Evolutionary conservation across 108 stramenopile species (phyloP).

Genomic region (Discostella stelligeroides): DNA sequence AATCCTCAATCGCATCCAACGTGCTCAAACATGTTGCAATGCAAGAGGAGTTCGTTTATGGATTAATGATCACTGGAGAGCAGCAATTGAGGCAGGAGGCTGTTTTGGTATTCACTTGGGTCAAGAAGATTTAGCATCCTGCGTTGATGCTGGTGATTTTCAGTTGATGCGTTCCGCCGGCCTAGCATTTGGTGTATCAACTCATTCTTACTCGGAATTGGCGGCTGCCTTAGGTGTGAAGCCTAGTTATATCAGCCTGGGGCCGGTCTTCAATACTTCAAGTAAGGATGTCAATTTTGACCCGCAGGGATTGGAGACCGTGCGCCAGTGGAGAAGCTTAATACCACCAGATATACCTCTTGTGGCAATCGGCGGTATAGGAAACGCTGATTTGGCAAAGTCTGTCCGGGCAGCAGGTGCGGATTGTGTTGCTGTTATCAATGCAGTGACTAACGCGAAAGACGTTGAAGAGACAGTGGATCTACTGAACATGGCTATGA

Average conservation of each 20-base stretch:
- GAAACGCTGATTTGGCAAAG: conserved; percentile 60
- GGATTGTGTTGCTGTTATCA: conserved; percentile 90
- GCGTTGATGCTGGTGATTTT: conserved; percentile 61
- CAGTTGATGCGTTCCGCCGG: conserved; percentile 46
- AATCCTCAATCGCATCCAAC: conserved; percentile 55
- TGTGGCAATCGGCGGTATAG: conserved; percentile 91
- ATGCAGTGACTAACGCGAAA: conserved; percentile 78
- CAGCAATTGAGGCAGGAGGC: conserved; percentile 66
- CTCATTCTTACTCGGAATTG: conserved; percentile 91
- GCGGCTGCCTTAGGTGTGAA: conserved; percentile 79
- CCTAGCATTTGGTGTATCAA: conserved; percentile 88
- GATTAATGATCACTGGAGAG: conserved; percentile 92
- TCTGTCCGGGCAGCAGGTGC: conserved; percentile 77
- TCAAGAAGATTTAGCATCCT: conserved; percentile 88
- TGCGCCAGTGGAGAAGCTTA: conserved; percentile 79
- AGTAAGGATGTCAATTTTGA: conserved; percentile 89
- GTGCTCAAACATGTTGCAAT: conserved; percentile 62
- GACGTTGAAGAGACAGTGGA: conserved; percentile 58
- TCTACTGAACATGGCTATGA: conserved; percentile 68
- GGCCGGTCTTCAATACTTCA: conserved; percentile 85
- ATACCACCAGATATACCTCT: conserved; percentile 79
- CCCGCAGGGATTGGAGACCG: conserved; percentile 81
- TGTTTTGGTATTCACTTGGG: conserved; percentile 93
- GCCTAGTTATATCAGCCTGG: conserved; percentile 90
- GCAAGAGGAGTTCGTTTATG: conserved; percentile 74